Percentiles rank a stretch among this genome's conserved stretches.
Conservation (phyloP, 352 stramenopile genomes). For the Pythium phragmiticola region DNA sequence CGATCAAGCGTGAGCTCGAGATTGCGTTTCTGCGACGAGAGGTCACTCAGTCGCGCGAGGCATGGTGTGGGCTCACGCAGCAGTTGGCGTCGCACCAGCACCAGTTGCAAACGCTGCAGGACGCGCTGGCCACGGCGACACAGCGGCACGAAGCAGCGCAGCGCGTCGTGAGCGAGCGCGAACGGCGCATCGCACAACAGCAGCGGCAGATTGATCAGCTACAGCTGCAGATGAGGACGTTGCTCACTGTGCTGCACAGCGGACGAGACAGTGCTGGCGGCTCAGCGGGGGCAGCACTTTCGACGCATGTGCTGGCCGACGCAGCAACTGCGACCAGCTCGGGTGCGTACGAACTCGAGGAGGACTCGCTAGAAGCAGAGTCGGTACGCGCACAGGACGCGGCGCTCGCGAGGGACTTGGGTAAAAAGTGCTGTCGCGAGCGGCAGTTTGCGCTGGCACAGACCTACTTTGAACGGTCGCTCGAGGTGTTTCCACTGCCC, state of each 20-base stretch:
- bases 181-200: slow-evolving; percentile 1
- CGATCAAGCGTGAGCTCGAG: slow-evolving; percentile 54
- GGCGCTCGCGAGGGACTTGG: slow-evolving; percentile 58
- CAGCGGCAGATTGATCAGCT: slow-evolving; percentile 54
- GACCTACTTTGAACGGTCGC: slow-evolving; percentile 60
- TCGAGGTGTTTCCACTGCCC: slow-evolving; percentile 53
- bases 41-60: slow-evolving; percentile 7
- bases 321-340: neutral
- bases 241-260: slow-evolving; percentile 41
- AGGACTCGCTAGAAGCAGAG: slow-evolving; percentile 18
- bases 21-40: slow-evolving; percentile 53
- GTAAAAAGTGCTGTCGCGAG: slow-evolving; percentile 53
- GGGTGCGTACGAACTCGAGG: neutral
- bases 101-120: neutral
- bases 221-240: slow-evolving; percentile 54
- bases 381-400: slow-evolving; percentile 55
- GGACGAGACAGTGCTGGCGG: neutral
- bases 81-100: slow-evolving; percentile 6
- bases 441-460: slow-evolving; percentile 42
- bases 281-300: neutral
- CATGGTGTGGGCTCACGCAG: slow-evolving; percentile 1
- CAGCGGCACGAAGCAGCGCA: slow-evolving; percentile 4
- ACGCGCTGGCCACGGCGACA: neutral
- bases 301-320: neutral
- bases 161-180: neutral